Percentiles rank a stretch among this genome's conserved stretches.
Conservation (phyloP, 1,284 basidiomycete genomes). For the Sanguinoderma infundibulare region DNA sequence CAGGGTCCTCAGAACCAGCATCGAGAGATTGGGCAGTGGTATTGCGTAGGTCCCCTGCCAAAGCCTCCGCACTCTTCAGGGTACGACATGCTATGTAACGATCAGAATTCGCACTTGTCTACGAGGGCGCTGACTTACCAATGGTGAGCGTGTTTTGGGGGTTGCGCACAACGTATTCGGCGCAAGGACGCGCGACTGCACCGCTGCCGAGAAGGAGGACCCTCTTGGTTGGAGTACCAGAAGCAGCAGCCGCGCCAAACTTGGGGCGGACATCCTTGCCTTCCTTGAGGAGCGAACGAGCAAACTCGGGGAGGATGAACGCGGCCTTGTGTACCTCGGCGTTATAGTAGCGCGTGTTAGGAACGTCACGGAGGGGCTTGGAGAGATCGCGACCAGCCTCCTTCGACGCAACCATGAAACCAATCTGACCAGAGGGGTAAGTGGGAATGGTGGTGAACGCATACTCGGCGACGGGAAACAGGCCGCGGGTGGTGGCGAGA, state of each 20-base stretch:
- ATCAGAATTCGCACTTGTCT: background rate
- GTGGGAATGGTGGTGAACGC: conserved; percentile 98
- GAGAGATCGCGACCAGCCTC: conserved; percentile 72
- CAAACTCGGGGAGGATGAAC: conserved; percentile 94
- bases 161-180: conserved; percentile 89
- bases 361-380: conserved; percentile 72
- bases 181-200: conserved; percentile 93
- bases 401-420: conserved; percentile 92
- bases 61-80: conserved; percentile 71
- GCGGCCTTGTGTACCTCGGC: conserved; percentile 81
- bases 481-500: conserved; percentile 69
- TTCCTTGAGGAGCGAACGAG: conserved; percentile 75
- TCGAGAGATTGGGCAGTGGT: conserved; percentile 84
- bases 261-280: conserved; percentile 70
- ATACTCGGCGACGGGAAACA: conserved; percentile 91
- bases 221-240: conserved; percentile 58
- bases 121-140: conserved; percentile 45
- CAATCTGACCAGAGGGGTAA: conserved; percentile 97
- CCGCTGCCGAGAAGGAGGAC: conserved; percentile 94
- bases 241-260: conserved; percentile 55
- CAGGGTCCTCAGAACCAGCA: conserved; percentile 57
- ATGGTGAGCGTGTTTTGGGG: conserved; percentile 88
- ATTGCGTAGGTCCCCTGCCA: conserved; percentile 72
- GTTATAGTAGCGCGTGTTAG: conserved; percentile 87
- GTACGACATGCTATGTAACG: conserved; percentile 77